These are phyloP conservation scores for Phalaenopsis equestris DNA, from an alignment of 106 monocot species.

Conservation along the genomic window DNA sequence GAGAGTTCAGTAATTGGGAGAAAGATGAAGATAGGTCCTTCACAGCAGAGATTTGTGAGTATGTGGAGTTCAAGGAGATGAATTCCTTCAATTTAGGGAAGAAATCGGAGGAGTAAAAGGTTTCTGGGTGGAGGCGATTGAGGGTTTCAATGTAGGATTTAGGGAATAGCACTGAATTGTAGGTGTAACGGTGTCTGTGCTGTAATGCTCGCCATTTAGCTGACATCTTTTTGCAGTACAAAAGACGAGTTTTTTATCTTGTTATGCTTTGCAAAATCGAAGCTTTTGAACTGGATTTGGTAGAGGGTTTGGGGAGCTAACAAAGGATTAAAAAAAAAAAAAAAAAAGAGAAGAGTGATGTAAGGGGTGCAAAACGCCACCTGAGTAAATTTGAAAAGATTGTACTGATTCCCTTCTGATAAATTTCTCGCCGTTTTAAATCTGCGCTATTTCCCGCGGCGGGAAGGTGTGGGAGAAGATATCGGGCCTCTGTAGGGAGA, in stretches of 20 bases:
- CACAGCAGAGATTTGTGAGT: constrained; percentile 53
- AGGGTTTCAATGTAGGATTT: constrained; percentile 45
- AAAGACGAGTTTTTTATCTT: not conserved
- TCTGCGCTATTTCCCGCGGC: not conserved
- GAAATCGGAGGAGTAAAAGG: constrained; percentile 21
- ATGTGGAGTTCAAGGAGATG: constrained; percentile 58
- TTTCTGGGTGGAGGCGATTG: constrained; percentile 12
- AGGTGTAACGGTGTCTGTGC: constrained; percentile 88
- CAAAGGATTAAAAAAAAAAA: no score
- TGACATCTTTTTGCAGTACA: constrained; percentile 44
- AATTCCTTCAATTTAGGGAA: constrained; percentile 39
- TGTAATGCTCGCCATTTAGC: constrained; percentile 93
- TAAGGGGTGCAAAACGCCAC: not conserved
- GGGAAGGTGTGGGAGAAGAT: not conserved
- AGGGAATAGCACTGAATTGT: constrained; percentile 79
- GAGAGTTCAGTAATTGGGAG: constrained; percentile 33
- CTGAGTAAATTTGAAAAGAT: not conserved
- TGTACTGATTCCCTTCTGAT: not conserved
- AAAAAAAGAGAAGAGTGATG: no score
- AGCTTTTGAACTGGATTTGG: not conserved
- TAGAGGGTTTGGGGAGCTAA: not conserved
- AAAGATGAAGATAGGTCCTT: constrained; percentile 66
- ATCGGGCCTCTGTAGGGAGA: not conserved
- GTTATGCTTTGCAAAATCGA: not conserved
- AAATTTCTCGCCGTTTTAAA: not conserved